phyloP scores from a whole-genome alignment of 2,329 filamentous ascomycete genomes.

The Calycina herbarum region DNA sequence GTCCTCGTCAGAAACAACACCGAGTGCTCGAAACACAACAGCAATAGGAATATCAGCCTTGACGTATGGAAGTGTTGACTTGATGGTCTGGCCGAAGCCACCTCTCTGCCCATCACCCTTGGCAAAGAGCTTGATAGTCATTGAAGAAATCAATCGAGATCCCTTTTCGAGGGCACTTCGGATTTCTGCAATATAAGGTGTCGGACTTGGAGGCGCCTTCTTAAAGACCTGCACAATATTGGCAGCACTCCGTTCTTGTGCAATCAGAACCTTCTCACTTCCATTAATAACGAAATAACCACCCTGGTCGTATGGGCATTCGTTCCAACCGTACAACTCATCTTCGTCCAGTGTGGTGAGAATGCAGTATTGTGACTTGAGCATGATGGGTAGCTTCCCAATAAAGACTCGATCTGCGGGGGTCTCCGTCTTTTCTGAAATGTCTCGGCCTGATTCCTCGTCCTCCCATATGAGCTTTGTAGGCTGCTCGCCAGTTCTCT shows the following conservation, averaged over 20 bases:
- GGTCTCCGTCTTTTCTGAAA: slow-evolving; percentile 51
- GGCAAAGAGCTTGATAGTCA: slow-evolving; percentile 85
- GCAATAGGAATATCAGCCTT: slow-evolving; percentile 91
- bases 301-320: slow-evolving; percentile 97
- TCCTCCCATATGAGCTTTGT: slow-evolving; percentile 62
- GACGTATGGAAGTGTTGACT: slow-evolving; percentile 89
- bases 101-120: slow-evolving; percentile 81
- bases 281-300: slow-evolving; percentile 99
- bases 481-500: slow-evolving; percentile 56
- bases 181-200: slow-evolving; percentile 92
- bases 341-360: slow-evolving; percentile 81
- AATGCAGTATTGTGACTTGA: slow-evolving; percentile 95
- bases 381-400: slow-evolving; percentile 95
- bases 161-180: slow-evolving; percentile 95
- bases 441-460: slow-evolving; percentile 40
- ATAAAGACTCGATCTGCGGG: slow-evolving; percentile 68
- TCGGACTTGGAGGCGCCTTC: slow-evolving; percentile 89
- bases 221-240: slow-evolving; percentile 99
- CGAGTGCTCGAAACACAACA: slow-evolving; percentile 92
- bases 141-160: slow-evolving; percentile 87
- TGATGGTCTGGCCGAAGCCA: slow-evolving; percentile 82
- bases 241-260: slow-evolving; percentile 93
- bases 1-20: slow-evolving; percentile 95
- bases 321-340: slow-evolving; percentile 85
- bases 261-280: slow-evolving; percentile 96